Conservation (phyloP, 2,329 filamentous ascomycete species). For the Talaromyces sp. region DNA sequence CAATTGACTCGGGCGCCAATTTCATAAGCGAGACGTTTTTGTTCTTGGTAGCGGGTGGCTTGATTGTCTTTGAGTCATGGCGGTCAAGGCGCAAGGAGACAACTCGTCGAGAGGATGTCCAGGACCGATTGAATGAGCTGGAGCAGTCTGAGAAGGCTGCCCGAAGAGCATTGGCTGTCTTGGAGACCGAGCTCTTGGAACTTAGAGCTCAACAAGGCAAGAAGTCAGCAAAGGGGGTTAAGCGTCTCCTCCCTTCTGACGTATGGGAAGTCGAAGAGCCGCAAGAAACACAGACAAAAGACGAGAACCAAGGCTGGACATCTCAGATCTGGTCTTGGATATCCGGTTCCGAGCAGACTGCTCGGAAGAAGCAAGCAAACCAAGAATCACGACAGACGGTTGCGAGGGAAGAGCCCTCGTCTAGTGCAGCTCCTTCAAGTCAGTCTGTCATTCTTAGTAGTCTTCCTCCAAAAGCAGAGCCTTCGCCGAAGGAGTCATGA, state of each 20-base stretch:
- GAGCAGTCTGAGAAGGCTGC: slow-evolving; percentile 45
- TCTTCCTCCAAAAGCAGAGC: background rate
- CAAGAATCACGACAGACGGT: background rate
- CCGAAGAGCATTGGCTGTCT: slow-evolving; percentile 33
- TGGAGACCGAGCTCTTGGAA: slow-evolving; percentile 42
- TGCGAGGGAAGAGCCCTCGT: background rate
- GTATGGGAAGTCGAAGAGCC: slow-evolving; percentile 32
- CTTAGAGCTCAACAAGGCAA: slow-evolving; percentile 33
- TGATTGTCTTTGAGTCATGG: slow-evolving; percentile 60
- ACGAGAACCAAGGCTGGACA: slow-evolving; percentile 26
- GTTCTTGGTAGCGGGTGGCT: slow-evolving; percentile 56
- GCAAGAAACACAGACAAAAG: slow-evolving; percentile 16
- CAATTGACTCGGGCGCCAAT: slow-evolving; percentile 63
- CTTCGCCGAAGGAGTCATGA: slow-evolving; percentile 4
- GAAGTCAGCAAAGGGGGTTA: slow-evolving; percentile 19
- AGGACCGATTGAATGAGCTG: slow-evolving; percentile 53
- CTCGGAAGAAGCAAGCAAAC: background rate
- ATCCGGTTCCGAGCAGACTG: slow-evolving; percentile 14
- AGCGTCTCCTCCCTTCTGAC: slow-evolving; percentile 34
- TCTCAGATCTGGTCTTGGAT: slow-evolving; percentile 29
- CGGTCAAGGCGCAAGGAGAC: slow-evolving; percentile 56
- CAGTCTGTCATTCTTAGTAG: slow-evolving; percentile 2
- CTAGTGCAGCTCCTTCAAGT: background rate
- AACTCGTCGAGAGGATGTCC: slow-evolving; percentile 54
- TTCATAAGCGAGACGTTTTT: slow-evolving; percentile 64